Evolutionary conservation across 176 grass and related monocot species (phyloP).

Genomic region (Oryza rufipogon): DNA sequence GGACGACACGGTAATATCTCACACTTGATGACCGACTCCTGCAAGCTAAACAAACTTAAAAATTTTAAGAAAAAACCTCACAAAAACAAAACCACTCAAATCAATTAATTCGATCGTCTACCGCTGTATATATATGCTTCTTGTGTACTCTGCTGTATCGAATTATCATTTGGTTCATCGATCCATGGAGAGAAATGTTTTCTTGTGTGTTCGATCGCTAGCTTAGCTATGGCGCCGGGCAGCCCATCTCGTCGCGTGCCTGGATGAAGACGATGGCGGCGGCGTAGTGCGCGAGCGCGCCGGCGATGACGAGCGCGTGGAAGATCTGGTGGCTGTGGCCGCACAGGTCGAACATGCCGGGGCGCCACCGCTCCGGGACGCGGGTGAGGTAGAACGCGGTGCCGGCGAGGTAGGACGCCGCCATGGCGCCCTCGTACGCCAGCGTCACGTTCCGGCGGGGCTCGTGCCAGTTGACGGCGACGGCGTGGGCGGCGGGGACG

Average conservation of each 20-base stretch:
- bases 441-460: slow-evolving; percentile 65
- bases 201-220: neutral
- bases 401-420: slow-evolving; percentile 58
- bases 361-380: slow-evolving; percentile 83
- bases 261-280: slow-evolving; percentile 75
- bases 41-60: neutral
- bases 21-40: neutral
- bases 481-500: slow-evolving; percentile 75
- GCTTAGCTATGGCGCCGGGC: slow-evolving; percentile 26
- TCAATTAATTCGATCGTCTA: neutral
- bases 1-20: neutral
- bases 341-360: slow-evolving; percentile 73
- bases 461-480: slow-evolving; percentile 77
- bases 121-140: neutral
- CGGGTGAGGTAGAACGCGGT: slow-evolving; percentile 71
- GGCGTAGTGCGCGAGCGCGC: slow-evolving; percentile 83
- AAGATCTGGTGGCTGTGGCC: slow-evolving; percentile 98
- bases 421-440: slow-evolving; percentile 87
- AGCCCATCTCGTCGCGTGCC: slow-evolving; percentile 59
- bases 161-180: neutral
- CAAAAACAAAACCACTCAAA: slow-evolving; percentile 7
- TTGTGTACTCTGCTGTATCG: neutral
- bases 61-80: neutral
- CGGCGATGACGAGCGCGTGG: slow-evolving; percentile 82
- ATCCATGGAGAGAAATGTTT: neutral